These are phyloP conservation scores for Saccharomyces hybrid DNA, from an alignment of 1,139 yeast genomes.

Conservation along the genomic window DNA sequence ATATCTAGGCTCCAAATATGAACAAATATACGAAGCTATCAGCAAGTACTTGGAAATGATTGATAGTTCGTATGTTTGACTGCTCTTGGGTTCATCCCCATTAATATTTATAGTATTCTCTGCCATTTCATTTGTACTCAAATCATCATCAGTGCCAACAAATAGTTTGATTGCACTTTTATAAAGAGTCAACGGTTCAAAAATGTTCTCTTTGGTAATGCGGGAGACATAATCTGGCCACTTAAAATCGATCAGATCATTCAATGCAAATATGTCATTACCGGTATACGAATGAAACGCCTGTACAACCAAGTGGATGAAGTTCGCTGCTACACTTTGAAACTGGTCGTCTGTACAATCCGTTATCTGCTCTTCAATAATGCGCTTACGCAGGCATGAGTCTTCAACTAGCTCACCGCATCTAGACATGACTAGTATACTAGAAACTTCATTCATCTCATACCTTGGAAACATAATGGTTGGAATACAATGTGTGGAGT, in stretches of 20 bases:
- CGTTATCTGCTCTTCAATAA: conserved; percentile 9
- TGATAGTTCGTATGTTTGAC: conserved; percentile 38
- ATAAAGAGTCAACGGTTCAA: conserved; percentile 25
- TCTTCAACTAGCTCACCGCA: conserved; percentile 14
- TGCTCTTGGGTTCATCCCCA: conserved; percentile 12
- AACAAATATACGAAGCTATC: conserved; percentile 66
- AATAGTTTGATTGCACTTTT: conserved; percentile 20
- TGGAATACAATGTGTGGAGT: conserved; percentile 25
- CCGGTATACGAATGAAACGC: conserved; percentile 31
- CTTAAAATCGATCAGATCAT: conserved; percentile 28
- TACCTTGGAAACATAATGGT: conserved; percentile 29
- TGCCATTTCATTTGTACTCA: conserved; percentile 11
- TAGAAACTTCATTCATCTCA: conserved; percentile 18
- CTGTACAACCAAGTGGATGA: conserved; percentile 26
- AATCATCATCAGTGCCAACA: conserved; percentile 22
- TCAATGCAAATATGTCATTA: conserved; percentile 23
- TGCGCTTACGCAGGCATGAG: conserved; percentile 7
- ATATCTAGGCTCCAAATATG: conserved; percentile 54
- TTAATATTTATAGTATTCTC: conserved; percentile 7
- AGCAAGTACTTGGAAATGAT: conserved; percentile 52
- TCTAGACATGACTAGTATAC: conserved; percentile 18
- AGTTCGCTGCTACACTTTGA: conserved; percentile 17
- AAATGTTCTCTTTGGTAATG: conserved; percentile 18
- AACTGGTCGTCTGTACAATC: conserved; percentile 13
- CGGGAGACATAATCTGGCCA: conserved; percentile 23